Base-by-base conservation (phyloP, 179 eudicot genomes). In the Silene vulgaris region DNA sequence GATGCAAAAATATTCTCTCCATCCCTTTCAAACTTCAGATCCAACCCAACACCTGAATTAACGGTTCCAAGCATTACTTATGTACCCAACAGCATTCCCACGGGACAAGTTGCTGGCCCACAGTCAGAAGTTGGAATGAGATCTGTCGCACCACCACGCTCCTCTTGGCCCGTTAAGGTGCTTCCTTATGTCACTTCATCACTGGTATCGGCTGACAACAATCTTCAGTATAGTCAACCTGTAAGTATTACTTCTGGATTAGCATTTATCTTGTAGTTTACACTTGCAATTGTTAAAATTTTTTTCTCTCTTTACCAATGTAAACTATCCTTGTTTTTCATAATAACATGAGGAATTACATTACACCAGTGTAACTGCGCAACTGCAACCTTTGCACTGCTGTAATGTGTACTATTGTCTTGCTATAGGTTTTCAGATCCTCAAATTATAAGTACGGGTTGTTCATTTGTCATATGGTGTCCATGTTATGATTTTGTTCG, bases 1-100 rank as follows among this genome's bases (percentile, higher is more conserved):
- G 88, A 87, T 78, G 99, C 99, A 60, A 91, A 93, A 79, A 76
- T 82, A 52, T 95, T 95, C 77, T 84, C 90, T 60, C 99, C 99
- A 28, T 88, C 96, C 40, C 54, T 76, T 77, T 35, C 82, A 63
- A 86, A 84, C 75, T 74, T 79, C 54, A 87, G 89, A 82, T 81
- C 89, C 32, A 76, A 81, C 62, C 78, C 96, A 65, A 84, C 91
- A 85, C 89, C 78, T 60, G 77, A 77, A 68, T 84, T 87, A 78
- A 74, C 86, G 45, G 82, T 76, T 73, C 69, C 90, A 71, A 87
- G 76, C 84, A 75, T 82, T 75, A 75, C 86, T 66, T 86, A 87
- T 82, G 79, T 81, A 37, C 84, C 92, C 45, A 90, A 87, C 29
- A 82, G 69, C 77, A 72, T 73, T 63, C 78, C 87, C 66, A 40